Evolutionary conservation across 2,329 filamentous ascomycete genomes (phyloP).

Genomic region (Gaeumannomyces sp.): DNA sequence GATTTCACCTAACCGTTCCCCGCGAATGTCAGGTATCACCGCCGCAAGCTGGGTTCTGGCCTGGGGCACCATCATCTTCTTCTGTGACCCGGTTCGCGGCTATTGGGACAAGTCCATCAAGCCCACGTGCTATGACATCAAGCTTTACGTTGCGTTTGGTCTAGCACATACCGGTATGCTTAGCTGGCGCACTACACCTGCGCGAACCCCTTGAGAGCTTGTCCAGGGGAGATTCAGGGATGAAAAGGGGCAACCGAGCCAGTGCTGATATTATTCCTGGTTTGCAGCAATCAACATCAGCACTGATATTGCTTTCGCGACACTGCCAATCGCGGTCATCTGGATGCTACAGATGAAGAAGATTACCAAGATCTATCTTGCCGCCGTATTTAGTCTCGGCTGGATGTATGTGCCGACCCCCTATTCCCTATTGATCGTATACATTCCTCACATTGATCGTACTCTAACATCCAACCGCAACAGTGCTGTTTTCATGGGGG

Average conservation of each 20-base stretch:
- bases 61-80: constrained; percentile 7
- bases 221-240: too few species aligned
- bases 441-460: neutral
- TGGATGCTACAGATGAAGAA: constrained; percentile 8
- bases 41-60: constrained; percentile 3
- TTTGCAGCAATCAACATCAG: constrained; percentile 1
- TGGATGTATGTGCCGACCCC: neutral
- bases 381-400: constrained; percentile 1
- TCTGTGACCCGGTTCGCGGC: constrained; percentile 1
- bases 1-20: neutral
- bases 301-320: constrained; percentile 2
- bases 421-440: neutral
- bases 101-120: constrained; percentile 8
- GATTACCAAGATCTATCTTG: constrained; percentile 5
- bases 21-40: neutral
- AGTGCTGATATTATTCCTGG: neutral
- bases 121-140: constrained; percentile 4
- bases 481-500: constrained; percentile 5
- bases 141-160: constrained; percentile 5
- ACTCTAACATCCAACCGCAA: neutral
- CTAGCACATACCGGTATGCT: neutral
- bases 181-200: neutral
- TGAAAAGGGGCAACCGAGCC: too few species aligned
- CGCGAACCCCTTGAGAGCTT: too few species aligned
- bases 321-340: constrained; percentile 5